Conservation (phyloP, 805 yeast species). For the Novakomyces olei region DNA sequence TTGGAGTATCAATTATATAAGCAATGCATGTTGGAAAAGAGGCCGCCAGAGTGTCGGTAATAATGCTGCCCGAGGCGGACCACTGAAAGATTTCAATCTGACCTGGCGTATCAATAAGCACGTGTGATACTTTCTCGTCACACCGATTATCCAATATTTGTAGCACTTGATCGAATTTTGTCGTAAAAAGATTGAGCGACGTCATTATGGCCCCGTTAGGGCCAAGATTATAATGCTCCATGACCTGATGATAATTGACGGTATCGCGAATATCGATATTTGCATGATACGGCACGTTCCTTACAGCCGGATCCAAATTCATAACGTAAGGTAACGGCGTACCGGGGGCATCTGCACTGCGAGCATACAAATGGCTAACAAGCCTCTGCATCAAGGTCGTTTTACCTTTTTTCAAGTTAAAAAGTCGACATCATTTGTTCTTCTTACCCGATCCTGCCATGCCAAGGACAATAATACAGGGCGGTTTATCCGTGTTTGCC, state of each 20-base stretch:
- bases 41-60: constrained; percentile 90
- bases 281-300: constrained; percentile 79
- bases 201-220: constrained; percentile 98
- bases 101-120: constrained; percentile 92
- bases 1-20: constrained; percentile 87
- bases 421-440: background rate
- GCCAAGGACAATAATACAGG: constrained; percentile 3
- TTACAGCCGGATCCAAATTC: constrained; percentile 89
- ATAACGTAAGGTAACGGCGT: constrained; percentile 94
- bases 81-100: constrained; percentile 97
- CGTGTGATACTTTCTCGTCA: constrained; percentile 32
- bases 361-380: constrained; percentile 64
- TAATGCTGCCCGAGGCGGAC: constrained; percentile 86
- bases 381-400: constrained; percentile 93
- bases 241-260: constrained; percentile 81
- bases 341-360: constrained; percentile 32
- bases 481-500: constrained; percentile 1
- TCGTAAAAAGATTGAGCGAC: constrained; percentile 70
- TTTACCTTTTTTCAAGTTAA: constrained; percentile 49
- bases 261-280: constrained; percentile 93
- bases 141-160: constrained; percentile 62
- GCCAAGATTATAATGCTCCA: constrained; percentile 76
- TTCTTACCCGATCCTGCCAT: constrained; percentile 5
- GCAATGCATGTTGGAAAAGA: constrained; percentile 91
- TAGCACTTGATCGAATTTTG: constrained; percentile 91